Conservation (phyloP, 2,329 filamentous ascomycete species). For the Fusarium chuoi region DNA sequence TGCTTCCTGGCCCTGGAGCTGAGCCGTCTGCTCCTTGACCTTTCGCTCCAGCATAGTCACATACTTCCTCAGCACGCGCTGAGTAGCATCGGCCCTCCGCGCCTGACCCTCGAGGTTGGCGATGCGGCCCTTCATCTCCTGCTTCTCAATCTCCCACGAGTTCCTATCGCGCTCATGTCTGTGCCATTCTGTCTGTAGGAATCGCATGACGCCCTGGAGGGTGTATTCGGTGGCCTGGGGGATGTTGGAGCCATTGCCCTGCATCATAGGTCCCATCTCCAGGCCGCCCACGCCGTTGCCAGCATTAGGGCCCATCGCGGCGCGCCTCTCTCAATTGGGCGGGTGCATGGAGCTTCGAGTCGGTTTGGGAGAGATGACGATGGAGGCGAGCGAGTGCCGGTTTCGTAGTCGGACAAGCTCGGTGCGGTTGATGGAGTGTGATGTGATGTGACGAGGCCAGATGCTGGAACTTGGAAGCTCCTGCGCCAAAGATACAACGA, state of each 20-base stretch:
- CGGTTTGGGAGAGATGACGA: conserved; percentile 31
- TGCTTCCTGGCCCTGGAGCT: conserved; percentile 64
- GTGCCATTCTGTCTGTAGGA: conserved; percentile 99
- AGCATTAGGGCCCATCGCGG: conserved; percentile 56
- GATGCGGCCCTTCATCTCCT: conserved; percentile 98
- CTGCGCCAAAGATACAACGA: conserved; percentile 23
- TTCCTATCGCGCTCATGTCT: conserved; percentile 97
- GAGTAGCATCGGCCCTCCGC: conserved; percentile 85
- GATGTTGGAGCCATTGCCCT: conserved; percentile 59
- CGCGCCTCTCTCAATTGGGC: conserved; percentile 49
- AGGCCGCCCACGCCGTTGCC: conserved; percentile 59
- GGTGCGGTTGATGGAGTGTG: conserved; percentile 20
- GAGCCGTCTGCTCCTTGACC: conserved; percentile 81
- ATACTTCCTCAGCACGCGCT: conserved; percentile 90
- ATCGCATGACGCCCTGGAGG: conserved; percentile 91
- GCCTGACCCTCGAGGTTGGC: conserved; percentile 92
- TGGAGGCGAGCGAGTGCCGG: conserved; percentile 33
- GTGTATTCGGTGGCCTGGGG: conserved; percentile 71
- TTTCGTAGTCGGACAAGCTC: conserved; percentile 36
- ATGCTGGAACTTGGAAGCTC: conserved; percentile 13
- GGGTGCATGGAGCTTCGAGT: conserved; percentile 51
- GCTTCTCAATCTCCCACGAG: conserved; percentile 98
- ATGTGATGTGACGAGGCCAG: conserved; percentile 23
- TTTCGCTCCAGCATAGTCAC: conserved; percentile 90
- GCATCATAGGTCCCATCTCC: conserved; percentile 58